Base-by-base conservation (phyloP, 768 basidiomycete species). In the Trametes villosa region DNA sequence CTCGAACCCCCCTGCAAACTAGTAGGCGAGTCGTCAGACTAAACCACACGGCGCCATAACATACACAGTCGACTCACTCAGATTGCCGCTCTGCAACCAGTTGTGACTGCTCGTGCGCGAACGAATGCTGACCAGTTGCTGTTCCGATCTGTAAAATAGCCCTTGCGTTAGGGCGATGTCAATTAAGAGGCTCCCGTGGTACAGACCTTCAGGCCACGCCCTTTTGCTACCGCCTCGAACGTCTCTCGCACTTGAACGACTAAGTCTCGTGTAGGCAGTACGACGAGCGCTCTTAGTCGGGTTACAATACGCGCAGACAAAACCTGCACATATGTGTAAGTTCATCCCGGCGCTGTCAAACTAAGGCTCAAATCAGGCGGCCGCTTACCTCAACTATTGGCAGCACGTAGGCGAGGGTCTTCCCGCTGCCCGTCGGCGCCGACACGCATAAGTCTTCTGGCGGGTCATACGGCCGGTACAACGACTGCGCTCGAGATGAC, bases 371-470 rank as follows among this genome's bases (percentile, higher is more conserved):
- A n/a, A n/a, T n/a, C n/a, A n/a, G n/a, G n/a, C n/a, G n/a, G n/a
- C n/a, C n/a, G n/a, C n/a, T n/a, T 58, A 90, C 94, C 81, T 97
- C 94, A 30, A 97, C 80, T 55, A 98, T 91, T 1, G 97, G 97
- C 33, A 98, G 76, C 1, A 88, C 92, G 75, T 99, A 99, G n/a
- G 94, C 92, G 29, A 99, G 81, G 0, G 96, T 99, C 74, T 99
- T 99, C 0, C 97, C 97, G 66, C 95, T 97, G 24, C 97, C 97
- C 0, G 97, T 99, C 0, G 97, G 97, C 1, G 97, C 97, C 9
- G 94, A 97, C 13, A 96, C 91, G 66, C 95, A 96, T 13, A 95
- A 82, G 74, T 99, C 97, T 27, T 81, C 81, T 27, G 87, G 87
- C 34, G 84, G 81, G 57, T 82, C 71, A 66, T 84, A 87, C 0